Conservation (phyloP, 768 basidiomycete genomes). For the Hygrophoropsis aurantiaca region DNA sequence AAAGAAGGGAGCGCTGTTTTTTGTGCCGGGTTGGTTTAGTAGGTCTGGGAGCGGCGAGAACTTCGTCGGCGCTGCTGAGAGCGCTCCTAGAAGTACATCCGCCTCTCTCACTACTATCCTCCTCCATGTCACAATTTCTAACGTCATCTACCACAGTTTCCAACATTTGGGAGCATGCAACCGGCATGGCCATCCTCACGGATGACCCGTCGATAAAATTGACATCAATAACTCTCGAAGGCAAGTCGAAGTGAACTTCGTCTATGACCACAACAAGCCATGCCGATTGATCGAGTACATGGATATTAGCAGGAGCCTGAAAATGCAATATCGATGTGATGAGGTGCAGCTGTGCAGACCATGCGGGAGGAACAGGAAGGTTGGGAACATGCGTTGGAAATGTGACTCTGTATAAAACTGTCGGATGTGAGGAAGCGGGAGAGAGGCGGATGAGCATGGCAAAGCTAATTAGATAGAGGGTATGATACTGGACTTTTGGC, state of each 20-base stretch:
- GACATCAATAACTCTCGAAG: conserved; percentile 44
- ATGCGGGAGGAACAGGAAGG: conserved; percentile 46
- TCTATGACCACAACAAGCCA: conserved; percentile 54
- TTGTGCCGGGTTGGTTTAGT: conserved; percentile 52
- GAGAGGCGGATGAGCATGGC: conserved; percentile 61
- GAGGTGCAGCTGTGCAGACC: conserved; percentile 53
- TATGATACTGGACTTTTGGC: conserved; percentile 14
- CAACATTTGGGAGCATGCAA: conserved; percentile 44
- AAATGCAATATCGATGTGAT: conserved; percentile 50
- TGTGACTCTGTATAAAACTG: conserved; percentile 57
- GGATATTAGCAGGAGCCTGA: conserved; percentile 49
- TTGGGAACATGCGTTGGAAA: conserved; percentile 45
- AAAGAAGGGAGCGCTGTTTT: conserved; percentile 69
- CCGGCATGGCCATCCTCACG: conserved; percentile 48
- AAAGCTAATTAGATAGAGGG: conserved; percentile 21
- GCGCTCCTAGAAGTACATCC: conserved; percentile 17
- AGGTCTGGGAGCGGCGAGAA: conserved; percentile 21
- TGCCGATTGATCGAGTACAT: conserved; percentile 60
- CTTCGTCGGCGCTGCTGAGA: conserved; percentile 21
- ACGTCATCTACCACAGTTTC: conserved; percentile 54
- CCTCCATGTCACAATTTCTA: conserved; percentile 43
- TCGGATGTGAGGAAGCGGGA: conserved; percentile 43
- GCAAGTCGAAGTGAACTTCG: conserved; percentile 64
- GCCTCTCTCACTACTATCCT: conserved; percentile 31
- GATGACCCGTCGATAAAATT: conserved; percentile 56